These are phyloP conservation scores for Dalbergia cultrata DNA, from an alignment of 306 rosid genomes.

Conservation along the genomic window DNA sequence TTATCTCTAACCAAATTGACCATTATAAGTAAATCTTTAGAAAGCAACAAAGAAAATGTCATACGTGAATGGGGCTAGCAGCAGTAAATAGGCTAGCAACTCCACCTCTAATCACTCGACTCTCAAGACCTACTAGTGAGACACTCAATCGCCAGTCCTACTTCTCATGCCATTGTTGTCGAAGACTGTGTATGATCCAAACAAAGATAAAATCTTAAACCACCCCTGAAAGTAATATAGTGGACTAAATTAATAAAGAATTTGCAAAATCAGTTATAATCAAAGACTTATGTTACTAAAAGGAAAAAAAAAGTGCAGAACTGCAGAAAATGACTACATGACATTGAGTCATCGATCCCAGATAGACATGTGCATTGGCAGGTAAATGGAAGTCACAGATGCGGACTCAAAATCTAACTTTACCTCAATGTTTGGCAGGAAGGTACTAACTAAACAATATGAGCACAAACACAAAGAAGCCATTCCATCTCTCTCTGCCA, in stretches of 20 bases:
- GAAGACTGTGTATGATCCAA: conserved; percentile 69
- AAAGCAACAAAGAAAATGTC: conserved; percentile 28
- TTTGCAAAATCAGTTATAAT: neutral
- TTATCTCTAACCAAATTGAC: neutral
- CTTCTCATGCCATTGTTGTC: conserved; percentile 57
- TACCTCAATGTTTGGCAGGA: conserved; percentile 92
- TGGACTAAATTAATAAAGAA: conserved; percentile 31
- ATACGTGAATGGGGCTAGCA: conserved; percentile 82
- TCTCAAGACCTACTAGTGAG: conserved; percentile 83
- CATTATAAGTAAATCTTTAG: neutral
- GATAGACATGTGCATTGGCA: neutral
- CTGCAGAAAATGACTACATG: conserved; percentile 28
- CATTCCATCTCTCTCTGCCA: conserved; percentile 93
- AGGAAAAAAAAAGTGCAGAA: conserved; percentile 24
- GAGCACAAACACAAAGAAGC: conserved; percentile 86
- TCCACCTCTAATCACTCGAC: conserved; percentile 81
- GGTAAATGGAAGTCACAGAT: neutral
- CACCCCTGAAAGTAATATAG: conserved; percentile 69
- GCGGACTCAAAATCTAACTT: neutral
- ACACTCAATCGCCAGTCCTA: conserved; percentile 73
- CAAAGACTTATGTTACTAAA: conserved; percentile 13
- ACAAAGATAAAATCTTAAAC: conserved; percentile 76
- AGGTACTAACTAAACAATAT: conserved; percentile 85
- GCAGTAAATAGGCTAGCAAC: conserved; percentile 82
- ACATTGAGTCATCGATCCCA: neutral